Evolutionary conservation across 2,329 filamentous ascomycete genomes (phyloP), one percentile per base, ranked within the genome.

Genomic region (Hypoxylon sp.): DNA sequence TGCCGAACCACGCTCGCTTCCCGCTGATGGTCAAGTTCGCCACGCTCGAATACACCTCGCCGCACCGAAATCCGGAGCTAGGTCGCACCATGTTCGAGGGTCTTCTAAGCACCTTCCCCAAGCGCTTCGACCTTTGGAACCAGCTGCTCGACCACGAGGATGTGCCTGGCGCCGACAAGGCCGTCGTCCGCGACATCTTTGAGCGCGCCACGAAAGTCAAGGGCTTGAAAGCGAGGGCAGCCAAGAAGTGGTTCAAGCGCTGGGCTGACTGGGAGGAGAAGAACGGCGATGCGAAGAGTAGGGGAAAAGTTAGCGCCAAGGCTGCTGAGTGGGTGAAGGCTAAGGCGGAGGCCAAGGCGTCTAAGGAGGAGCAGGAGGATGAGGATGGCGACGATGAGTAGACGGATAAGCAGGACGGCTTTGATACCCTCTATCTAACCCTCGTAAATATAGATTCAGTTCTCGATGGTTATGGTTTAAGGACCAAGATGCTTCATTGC

Each of bases 61-160:
- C 89, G 6, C 89, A 92, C 75, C 94, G 94, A 60, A 93, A 97
- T 74, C 85, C 93, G 2, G 97, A 99, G 82, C 92, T 93, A 65
- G 96, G 96, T 8, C 91, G 97, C 17, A 99, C 97, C 27, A 91
- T 98, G 77, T 98, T 98, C 75, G 95, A 98, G 80, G 92, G 91
- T 42, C 85, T 99, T 7, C 85, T 99, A 6, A 88, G 89, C 37
- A 91, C 92, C 3, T 97, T 91, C 83, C 93, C 94, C 50, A 97
- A 97, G 84, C 93, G 93, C 79, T 89, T 93, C 66, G 94, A 98
- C 78, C 84, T 98, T 56, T 98, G 95, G 95, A 96, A 93, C 80
- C 91, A 97, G 80, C 90, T 97, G 72, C 82, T 98, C 1, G 94
- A 97, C 77, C 86, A 98, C 62, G 96, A 99, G 82, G 88, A 89